Base-by-base conservation (phyloP, 1,284 basidiomycete species). In the Polyporus tsugae region DNA sequence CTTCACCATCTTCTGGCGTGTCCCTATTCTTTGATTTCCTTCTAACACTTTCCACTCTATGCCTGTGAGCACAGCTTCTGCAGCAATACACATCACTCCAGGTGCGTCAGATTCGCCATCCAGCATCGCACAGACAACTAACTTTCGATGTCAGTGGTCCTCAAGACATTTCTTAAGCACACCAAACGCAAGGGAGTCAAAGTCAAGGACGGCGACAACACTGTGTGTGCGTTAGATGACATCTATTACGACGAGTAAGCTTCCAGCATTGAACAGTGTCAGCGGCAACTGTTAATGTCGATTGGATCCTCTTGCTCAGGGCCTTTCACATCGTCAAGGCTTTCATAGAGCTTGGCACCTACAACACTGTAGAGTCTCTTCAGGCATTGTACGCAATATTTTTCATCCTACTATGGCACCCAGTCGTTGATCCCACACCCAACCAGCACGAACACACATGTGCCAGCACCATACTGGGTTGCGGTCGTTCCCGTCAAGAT, bases 391-490 rank as follows among this genome's bases (percentile, higher is more conserved):
- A 70, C 65, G 66, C 60, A 25, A 39, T 42, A 6, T 2, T 19
- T 25, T 33, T n/a, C 17, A 35, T 39, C 19, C 39, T 13, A 6
- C 22, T 60, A 33, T 15, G 22, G 25, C n/a, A 25, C 42, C 36
- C 59, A 63, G 15, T 29, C 22, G 38, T 25, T 41, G 6, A 60
- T 29, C 2, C 22, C n/a, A 0, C 5, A 5, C n/a, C 29, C 10
- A 29, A 42, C 41, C 64, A 90, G 88, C 73, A 89, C 92, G 29
- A 93, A 94, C 75, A 94, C 93, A 3, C 89, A 91, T 70, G 88
- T 95, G 2, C 91, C 93, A 1, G 84, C 93, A 0, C 93, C 94
- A 0, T 91, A 89, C 53, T 93, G 92, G 90, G 90, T 93, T 1
- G 88, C 89, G 1, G 87, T 93, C 2, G 85, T 89, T 15, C 86